phyloP scores from a whole-genome alignment of 2,329 filamentous ascomycete genomes.

The Xylariaceae sp. region DNA sequence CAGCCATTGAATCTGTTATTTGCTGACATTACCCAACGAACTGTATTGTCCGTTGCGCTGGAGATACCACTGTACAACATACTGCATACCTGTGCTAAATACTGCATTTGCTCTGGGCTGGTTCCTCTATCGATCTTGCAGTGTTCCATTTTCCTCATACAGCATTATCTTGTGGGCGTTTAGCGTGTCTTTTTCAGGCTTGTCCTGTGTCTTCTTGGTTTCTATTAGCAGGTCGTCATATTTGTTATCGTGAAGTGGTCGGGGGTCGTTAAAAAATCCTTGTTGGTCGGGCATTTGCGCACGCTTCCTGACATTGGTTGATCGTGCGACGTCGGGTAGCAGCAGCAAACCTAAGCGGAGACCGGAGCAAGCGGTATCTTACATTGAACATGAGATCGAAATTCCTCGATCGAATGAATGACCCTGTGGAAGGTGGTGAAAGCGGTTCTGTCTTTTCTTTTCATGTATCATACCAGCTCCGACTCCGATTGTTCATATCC shows the following conservation, averaged over 20 bases:
- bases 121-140: conserved; percentile 13
- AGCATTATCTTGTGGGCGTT: conserved; percentile 29
- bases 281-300: conserved; percentile 22
- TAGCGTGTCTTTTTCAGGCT: conserved; percentile 26
- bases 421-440: background rate
- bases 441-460: background rate
- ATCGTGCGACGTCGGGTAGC: conserved; percentile 36
- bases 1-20: conserved; percentile 28
- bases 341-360: conserved; percentile 30
- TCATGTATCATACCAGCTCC: conserved; percentile 10
- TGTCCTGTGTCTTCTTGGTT: conserved; percentile 8
- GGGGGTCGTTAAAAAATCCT: background rate
- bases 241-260: conserved; percentile 10
- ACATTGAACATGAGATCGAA: conserved; percentile 8
- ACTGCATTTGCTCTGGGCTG: conserved; percentile 26
- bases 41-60: conserved; percentile 37
- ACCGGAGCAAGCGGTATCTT: conserved; percentile 26
- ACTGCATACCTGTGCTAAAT: conserved; percentile 25
- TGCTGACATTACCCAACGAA: conserved; percentile 40
- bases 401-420: background rate
- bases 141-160: conserved; percentile 16
- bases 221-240: background rate
- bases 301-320: conserved; percentile 23
- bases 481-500: conserved; percentile 2
- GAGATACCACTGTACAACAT: conserved; percentile 46